Percentiles rank a stretch among this genome's conserved stretches.
phyloP scores from a whole-genome alignment of 2,329 filamentous ascomycete species.

The Hypoxylon sp. region DNA sequence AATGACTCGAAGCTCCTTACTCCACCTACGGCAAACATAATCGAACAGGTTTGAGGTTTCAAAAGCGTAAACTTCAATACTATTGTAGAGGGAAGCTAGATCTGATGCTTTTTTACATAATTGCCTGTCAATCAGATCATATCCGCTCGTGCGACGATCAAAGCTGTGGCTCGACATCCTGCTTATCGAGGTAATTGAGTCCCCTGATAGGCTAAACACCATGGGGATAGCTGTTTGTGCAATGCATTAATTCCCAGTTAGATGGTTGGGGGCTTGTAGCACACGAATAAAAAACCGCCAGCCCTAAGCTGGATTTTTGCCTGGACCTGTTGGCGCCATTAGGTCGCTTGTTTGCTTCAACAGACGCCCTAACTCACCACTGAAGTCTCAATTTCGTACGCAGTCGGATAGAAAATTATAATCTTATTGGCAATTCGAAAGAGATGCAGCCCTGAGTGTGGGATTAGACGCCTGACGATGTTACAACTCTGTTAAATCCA shows the following conservation, averaged over 20 bases:
- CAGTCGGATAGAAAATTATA: slow-evolving; percentile 20
- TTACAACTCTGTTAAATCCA: slow-evolving; percentile 14
- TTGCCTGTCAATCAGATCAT: slow-evolving; percentile 29
- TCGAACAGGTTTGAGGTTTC: slow-evolving; percentile 1
- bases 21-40: slow-evolving; percentile 13
- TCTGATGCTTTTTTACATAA: slow-evolving; percentile 6
- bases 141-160: slow-evolving; percentile 25
- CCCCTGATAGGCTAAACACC: slow-evolving; percentile 19
- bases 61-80: slow-evolving; percentile 2
- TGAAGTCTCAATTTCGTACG: slow-evolving; percentile 22
- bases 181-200: slow-evolving; percentile 11
- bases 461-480: slow-evolving; percentile 23
- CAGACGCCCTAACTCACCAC: slow-evolving; percentile 35
- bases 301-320: slow-evolving; percentile 24
- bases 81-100: slow-evolving; percentile 6
- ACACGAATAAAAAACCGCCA: slow-evolving; percentile 21
- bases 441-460: background rate
- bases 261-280: slow-evolving; percentile 26
- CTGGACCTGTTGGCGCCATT: slow-evolving; percentile 40
- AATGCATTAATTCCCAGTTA: slow-evolving; percentile 13
- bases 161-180: slow-evolving; percentile 21
- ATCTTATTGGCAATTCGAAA: slow-evolving; percentile 9
- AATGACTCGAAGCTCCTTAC: slow-evolving; percentile 1
- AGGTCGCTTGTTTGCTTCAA: slow-evolving; percentile 28
- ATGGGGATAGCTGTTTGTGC: slow-evolving; percentile 13